Base-by-base conservation (phyloP, 192 early-diverging fungal genomes). In the Diversispora eburnea region DNA sequence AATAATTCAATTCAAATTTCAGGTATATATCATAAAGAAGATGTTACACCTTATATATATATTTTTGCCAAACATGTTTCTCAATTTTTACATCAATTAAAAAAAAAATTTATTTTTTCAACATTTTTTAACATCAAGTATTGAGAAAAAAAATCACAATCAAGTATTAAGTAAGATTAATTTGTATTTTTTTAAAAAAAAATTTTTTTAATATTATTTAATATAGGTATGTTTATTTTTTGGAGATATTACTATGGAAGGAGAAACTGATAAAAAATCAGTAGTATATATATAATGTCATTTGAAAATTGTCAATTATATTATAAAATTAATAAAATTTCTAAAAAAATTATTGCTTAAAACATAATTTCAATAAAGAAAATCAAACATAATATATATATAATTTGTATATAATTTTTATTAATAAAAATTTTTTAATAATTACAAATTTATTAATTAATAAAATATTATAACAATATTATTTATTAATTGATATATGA, bases 271-370 rank as follows among this genome's bases (percentile, higher is more conserved):
- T 46, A 64, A 64, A 9, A 8, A 64, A 64, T 64, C 17, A 9
- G 62, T 47, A 19, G 45, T 64, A 5, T 47, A 64, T 64, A 64
- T 46, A 64, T 64, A 20, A 64, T 64, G 43, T 46, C 62, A 7
- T 64, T 64, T 64, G 62, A 47, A 64, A 64, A 64, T 47, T 8
- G n/a, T 2, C 45, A 64, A 47, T 4, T 64, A 19, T 64, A 6
- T 64, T 47, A 64, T 9, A 46, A 46, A 64, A 19, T 64, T 64
- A 19, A 64, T 15, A 43, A 64, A 64, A 64, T 10, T 64, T 4
- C 62, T 5, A 64, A 64, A 47, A 19, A 64, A 47, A 64, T 64
- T 61, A 12, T 41, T 61, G 25, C 59, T 61, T 13, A 10, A 61
- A 61, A 61, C 41, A 61, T 61, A 39, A 15, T 41, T 61, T 61